These are phyloP conservation scores for Coleophoma cylindrospora DNA, from an alignment of 2,329 filamentous ascomycete species.

Conservation along the genomic window DNA sequence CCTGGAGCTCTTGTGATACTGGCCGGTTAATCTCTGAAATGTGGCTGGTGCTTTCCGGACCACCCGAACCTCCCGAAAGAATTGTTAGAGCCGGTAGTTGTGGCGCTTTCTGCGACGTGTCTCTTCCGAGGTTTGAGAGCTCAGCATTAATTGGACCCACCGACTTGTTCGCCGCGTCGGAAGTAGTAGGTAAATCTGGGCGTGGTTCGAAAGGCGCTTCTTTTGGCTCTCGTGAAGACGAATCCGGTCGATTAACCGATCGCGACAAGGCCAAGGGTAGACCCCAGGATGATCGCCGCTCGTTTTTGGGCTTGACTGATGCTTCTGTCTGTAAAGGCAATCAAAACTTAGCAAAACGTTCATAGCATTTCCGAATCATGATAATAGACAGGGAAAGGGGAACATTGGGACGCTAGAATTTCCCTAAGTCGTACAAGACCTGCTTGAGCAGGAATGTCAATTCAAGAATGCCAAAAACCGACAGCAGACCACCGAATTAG, in stretches of 20 bases:
- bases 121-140: neutral
- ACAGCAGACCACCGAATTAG: conserved; percentile 18
- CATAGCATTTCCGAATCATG: conserved; percentile 21
- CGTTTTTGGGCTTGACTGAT: conserved; percentile 28
- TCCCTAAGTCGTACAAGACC: conserved; percentile 26
- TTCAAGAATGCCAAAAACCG: conserved; percentile 12
- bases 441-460: conserved; percentile 23
- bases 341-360: conserved; percentile 23
- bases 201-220: conserved; percentile 8
- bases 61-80: neutral
- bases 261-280: conserved; percentile 30
- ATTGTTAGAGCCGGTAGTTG: neutral
- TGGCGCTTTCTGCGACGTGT: neutral
- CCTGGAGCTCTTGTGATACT: conserved; percentile 9
- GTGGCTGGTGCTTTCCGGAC: neutral
- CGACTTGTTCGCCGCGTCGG: conserved; percentile 4
- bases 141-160: neutral
- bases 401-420: conserved; percentile 22
- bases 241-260: conserved; percentile 23
- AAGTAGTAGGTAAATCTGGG: conserved; percentile 9
- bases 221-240: conserved; percentile 15
- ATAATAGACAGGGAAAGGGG: conserved; percentile 14
- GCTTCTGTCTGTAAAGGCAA: conserved; percentile 28
- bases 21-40: conserved; percentile 5
- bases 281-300: conserved; percentile 41